Base-by-base conservation (phyloP, 192 early-diverging fungal species). In the Backusella tarrabulga region DNA sequence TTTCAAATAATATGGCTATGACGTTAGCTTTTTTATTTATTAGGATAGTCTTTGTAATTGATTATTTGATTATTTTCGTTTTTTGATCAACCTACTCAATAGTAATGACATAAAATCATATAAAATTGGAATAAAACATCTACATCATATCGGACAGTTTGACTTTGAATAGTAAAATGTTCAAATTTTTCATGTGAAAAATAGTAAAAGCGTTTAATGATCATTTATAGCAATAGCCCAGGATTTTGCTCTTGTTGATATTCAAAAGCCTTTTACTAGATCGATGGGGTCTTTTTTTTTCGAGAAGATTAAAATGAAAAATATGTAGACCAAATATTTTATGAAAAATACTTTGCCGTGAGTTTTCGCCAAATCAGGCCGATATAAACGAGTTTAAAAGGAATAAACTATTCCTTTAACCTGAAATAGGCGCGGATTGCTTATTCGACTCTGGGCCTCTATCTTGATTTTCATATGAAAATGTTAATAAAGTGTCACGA, bases 391-490 rank as follows among this genome's bases (percentile, higher is more conserved):
- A 63, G 56, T 63, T 63, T 29, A 63, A 63, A 29, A 1, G 4
- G 11, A 23, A 63, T 63, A 63, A 63, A 1, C 56, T 63, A 29
- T 26, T 26, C 11, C 9, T 50, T 63, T 63, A 63, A 14, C 26
- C 56, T 63, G 56, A 29, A 63, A 26, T 63, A 29, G 23, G 23
- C 56, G 23, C 11, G 11, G 12, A 14, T 63, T 63, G 23, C n/a
- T 63, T 29, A 63, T 63, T 63, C 56, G 7, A 29, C 56, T 32
- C 32, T 63, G 23, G 56, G 38, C 38, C 2, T 32, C 32, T 63
- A 63, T 29, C 56, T 63, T 63, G 56, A 63, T 63, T 63, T 63
- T 63, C 56, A 63, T 29, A 63, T 63, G 56, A 63, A 63, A 63
- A n/a, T 29, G 1, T 29, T 11, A 63, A 32, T 32, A 32, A 63